Base-by-base conservation (phyloP, 257 asterid species). In the Thymus quinquecostatus region DNA sequence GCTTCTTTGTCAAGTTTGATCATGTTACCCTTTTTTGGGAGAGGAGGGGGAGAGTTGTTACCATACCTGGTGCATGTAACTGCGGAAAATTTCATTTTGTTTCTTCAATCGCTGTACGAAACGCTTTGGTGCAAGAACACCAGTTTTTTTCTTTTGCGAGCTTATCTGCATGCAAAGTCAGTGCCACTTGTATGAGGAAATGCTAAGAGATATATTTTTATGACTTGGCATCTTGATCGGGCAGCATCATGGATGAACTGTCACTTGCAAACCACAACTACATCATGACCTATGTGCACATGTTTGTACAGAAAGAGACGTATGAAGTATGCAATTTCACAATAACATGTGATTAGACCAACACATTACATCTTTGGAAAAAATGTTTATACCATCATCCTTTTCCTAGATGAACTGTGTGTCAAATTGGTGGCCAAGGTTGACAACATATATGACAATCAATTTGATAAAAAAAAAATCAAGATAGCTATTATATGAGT, bases 51-150 rank as follows among this genome's bases (percentile, higher is more conserved):
- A 40, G 10, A 40, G 33, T 28, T 72, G 64, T 43, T 66, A 62
- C 53, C 82, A 80, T 78, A 92, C 98, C 97, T 92, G 98, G 77
- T 92, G 98, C 98, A 92, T 92, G 71, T 85, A 90, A 78, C 98
- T 87, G 75, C 98, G 98, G 57, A 92, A 92, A 66, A 88, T 84
- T 71, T 92, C 98, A 77, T 90, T 86, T 81, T 90, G 96, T 86
- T 87, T 92, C 83, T 83, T 90, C 82, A 92, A 81, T 79, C 95
- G 86, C 76, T 92, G 98, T 47, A 92, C 95, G 33, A 92, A 92
- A 71, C 98, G 98, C 84, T 88, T 92, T 29, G 97, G 98, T 66
- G 96, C 88, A 69, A 90, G 84, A 69, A 92, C 97, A 14, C 98
- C 98, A 48, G 98, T 92, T 80, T 92, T 92, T 75, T 84, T 92